A percentile compares a stretch with the other conserved stretches of the same genome.
These are phyloP conservation scores for Dioscorea cayenensis DNA, from an alignment of 116 monocot species.

Conservation along the genomic window DNA sequence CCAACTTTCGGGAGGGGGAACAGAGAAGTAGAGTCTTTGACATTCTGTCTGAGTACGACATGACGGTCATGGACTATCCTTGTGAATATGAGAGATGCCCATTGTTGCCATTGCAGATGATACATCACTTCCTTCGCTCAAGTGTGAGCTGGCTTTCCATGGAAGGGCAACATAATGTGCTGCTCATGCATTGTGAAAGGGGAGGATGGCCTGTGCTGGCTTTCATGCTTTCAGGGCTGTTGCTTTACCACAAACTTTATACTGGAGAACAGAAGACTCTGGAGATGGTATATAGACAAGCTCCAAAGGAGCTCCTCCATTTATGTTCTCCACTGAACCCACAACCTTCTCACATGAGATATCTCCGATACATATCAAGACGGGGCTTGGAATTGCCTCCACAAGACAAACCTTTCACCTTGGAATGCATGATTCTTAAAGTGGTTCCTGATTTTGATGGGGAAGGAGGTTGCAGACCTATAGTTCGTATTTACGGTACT, in stretches of 20 bases:
- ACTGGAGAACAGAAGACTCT: slow-evolving; percentile 80
- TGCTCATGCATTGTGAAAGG: slow-evolving; percentile 86
- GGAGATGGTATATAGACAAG: slow-evolving; percentile 95
- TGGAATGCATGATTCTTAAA: slow-evolving; percentile 65
- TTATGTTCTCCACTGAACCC: slow-evolving; percentile 65
- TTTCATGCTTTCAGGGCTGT: slow-evolving; percentile 87
- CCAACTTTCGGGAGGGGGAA: slow-evolving; percentile 55
- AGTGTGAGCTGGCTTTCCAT: slow-evolving; percentile 74
- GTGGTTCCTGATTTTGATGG: slow-evolving; percentile 65
- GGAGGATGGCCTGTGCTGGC: slow-evolving; percentile 91
- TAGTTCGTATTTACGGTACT: slow-evolving; percentile 75
- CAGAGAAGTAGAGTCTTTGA: slow-evolving; percentile 46
- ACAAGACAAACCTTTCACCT: slow-evolving; percentile 44
- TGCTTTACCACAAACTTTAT: slow-evolving; percentile 91
- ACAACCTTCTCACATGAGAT: slow-evolving; percentile 83
- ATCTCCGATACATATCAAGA: slow-evolving; percentile 78
- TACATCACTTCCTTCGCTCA: slow-evolving; percentile 69
- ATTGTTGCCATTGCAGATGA: slow-evolving; percentile 73
- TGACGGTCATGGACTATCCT: slow-evolving; percentile 75
- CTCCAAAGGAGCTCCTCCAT: slow-evolving; percentile 65
- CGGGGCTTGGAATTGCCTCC: slow-evolving; percentile 47
- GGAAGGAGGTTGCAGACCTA: slow-evolving; percentile 59
- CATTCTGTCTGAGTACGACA: slow-evolving; percentile 44
- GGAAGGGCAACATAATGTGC: slow-evolving; percentile 61
- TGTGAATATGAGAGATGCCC: slow-evolving; percentile 71